phyloP scores from a whole-genome alignment of 371 early-diverging fungal genomes.

The Saksenaea vasiformis region DNA sequence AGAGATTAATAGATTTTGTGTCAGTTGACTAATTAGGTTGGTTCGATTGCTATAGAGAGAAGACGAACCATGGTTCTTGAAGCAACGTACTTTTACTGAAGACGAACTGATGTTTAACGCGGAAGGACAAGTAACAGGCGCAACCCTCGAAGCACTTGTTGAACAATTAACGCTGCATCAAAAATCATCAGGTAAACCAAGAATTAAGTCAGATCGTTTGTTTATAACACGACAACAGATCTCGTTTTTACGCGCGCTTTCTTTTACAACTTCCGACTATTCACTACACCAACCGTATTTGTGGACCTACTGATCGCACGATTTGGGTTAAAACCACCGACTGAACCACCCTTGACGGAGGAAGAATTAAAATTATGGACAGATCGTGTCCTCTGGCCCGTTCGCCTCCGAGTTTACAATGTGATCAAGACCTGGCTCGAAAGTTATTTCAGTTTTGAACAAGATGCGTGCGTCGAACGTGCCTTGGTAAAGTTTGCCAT shows the following conservation, averaged over 20 bases:
- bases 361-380: conserved; percentile 78
- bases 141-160: conserved; percentile 80
- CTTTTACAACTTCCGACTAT: conserved; percentile 89
- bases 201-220: no score
- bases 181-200: conserved; percentile 48
- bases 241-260: conserved; percentile 80
- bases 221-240: conserved; percentile 43
- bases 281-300: conserved; percentile 73
- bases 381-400: conserved; percentile 80
- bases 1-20: not conserved
- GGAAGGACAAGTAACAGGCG: conserved; percentile 88
- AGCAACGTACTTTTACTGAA: conserved; percentile 52
- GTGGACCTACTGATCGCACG: conserved; percentile 70
- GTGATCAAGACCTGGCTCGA: conserved; percentile 93
- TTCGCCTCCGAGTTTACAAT: conserved; percentile 87
- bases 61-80: conserved; percentile 69
- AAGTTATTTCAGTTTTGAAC: conserved; percentile 70
- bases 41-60: conserved; percentile 14
- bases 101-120: conserved; percentile 80
- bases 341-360: conserved; percentile 61
- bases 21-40: conserved; percentile 5
- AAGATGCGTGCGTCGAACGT: conserved; percentile 46
- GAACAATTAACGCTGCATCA: conserved; percentile 91
- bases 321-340: conserved; percentile 75
- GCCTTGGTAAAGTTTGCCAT: conserved; percentile 28